These are phyloP conservation scores for Cryptococcus sp. DNA, from an alignment of 1,284 basidiomycete genomes.

Conservation along the genomic window DNA sequence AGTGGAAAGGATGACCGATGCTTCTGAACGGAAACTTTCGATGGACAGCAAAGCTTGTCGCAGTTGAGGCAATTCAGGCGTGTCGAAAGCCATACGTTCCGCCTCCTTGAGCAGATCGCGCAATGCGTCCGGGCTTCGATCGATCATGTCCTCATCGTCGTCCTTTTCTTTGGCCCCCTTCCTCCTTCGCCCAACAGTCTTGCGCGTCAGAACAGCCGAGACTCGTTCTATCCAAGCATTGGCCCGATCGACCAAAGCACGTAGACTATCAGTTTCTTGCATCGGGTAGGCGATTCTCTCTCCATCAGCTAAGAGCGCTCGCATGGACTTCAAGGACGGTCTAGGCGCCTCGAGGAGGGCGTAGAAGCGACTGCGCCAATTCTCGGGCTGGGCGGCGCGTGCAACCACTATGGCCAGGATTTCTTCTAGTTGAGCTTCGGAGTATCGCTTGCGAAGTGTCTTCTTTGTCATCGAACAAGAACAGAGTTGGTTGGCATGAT, in stretches of 20 bases:
- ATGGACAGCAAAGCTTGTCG: constrained; percentile 39
- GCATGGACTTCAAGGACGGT: constrained; percentile 73
- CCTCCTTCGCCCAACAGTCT: constrained; percentile 36
- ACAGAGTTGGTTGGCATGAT: constrained; percentile 79
- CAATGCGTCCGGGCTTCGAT: constrained; percentile 37
- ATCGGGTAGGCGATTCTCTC: constrained; percentile 78
- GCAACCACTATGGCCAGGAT: constrained; percentile 67
- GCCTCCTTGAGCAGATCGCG: constrained; percentile 37
- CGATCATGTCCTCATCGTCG: constrained; percentile 28
- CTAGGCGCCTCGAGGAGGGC: constrained; percentile 69
- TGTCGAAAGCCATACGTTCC: constrained; percentile 47
- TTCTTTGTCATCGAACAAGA: constrained; percentile 64
- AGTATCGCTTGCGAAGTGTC: constrained; percentile 74
- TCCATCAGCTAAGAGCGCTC: constrained; percentile 77
- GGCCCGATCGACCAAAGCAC: constrained; percentile 75
- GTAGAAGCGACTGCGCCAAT: constrained; percentile 72
- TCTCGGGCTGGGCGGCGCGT: constrained; percentile 70
- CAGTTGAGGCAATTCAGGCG: constrained; percentile 47
- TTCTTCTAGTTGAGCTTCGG: constrained; percentile 74
- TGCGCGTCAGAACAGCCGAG: constrained; percentile 36
- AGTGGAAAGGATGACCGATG: constrained; percentile 29
- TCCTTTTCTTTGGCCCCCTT: constrained; percentile 18
- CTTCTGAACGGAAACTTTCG: constrained; percentile 41
- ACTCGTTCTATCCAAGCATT: constrained; percentile 70
- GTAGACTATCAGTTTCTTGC: constrained; percentile 69